A percentile compares a stretch with the other conserved stretches of the same genome.
These are phyloP conservation scores for Tetrastigma voinierianum DNA, from an alignment of 164 flowering plant species.

Conservation along the genomic window DNA sequence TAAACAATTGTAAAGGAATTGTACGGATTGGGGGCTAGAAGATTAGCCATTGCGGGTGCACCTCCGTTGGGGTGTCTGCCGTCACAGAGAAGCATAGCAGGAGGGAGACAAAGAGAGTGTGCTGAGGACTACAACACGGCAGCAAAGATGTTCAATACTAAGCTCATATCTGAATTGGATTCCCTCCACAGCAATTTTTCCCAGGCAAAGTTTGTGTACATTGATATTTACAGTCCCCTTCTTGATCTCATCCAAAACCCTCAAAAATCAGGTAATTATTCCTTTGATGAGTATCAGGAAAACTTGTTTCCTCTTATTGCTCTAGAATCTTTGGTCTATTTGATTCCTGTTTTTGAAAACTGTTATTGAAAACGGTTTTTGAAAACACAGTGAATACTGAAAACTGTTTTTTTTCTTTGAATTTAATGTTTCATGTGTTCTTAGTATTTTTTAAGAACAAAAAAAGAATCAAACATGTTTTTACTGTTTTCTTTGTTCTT, in stretches of 20 bases:
- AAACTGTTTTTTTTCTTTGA: too few relatives aligned
- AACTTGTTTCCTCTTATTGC: too few relatives aligned
- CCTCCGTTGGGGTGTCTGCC: conserved; percentile 62
- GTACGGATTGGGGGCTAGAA: conserved; percentile 33
- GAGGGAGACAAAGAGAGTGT: conserved; percentile 19
- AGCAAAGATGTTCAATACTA: conserved; percentile 18
- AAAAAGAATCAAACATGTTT: too few relatives aligned
- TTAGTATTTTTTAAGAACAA: too few relatives aligned
- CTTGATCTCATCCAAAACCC: conserved; percentile 29
- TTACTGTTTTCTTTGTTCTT: too few relatives aligned
- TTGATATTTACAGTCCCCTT: conserved; percentile 26
- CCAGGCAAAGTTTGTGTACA: conserved; percentile 13
- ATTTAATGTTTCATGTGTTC: too few relatives aligned
- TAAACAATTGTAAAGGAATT: too few relatives aligned
- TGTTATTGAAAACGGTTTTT: too few relatives aligned
- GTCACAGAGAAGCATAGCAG: conserved; percentile 27
- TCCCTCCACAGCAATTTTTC: conserved; percentile 10
- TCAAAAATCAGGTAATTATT: conserved; percentile 18
- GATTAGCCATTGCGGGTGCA: conserved; percentile 31
- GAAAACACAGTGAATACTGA: too few relatives aligned
- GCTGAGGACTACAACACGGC: conserved; percentile 14
- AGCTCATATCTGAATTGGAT: conserved; percentile 7
- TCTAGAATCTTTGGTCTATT: too few relatives aligned
- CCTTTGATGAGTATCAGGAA: too few relatives aligned
- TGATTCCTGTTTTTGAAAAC: too few relatives aligned